Evolutionary conservation across 441 rosid genomes (phyloP).

Genomic region (Mallotus repandus): DNA sequence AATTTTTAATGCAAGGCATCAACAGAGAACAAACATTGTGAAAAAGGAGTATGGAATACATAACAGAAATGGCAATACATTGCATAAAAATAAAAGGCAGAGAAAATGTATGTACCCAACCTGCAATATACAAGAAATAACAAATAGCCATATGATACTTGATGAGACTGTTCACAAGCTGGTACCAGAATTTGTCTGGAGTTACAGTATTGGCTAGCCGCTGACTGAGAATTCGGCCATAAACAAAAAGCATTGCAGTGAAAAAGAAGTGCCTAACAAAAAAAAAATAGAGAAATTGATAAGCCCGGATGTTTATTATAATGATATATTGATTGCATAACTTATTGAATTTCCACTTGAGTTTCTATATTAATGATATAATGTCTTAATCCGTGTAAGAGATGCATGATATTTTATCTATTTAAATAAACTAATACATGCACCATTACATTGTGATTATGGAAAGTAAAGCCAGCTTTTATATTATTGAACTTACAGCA

Average conservation of each 20-base stretch:
- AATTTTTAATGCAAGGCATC: slow-evolving; percentile 10
- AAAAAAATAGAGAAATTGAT: slow-evolving; percentile 3
- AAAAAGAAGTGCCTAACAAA: slow-evolving; percentile 84
- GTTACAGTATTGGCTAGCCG: slow-evolving; percentile 80
- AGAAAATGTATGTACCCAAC: slow-evolving; percentile 40
- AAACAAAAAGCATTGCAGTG: slow-evolving; percentile 86
- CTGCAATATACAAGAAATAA: slow-evolving; percentile 79
- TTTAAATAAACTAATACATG: neutral
- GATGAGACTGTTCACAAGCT: slow-evolving; percentile 68
- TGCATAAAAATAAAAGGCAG: slow-evolving; percentile 2
- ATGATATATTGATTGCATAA: neutral
- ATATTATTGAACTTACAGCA: neutral
- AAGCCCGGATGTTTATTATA: neutral
- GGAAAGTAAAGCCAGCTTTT: neutral
- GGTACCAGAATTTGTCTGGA: slow-evolving; percentile 61
- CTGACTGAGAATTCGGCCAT: slow-evolving; percentile 87
- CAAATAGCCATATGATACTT: slow-evolving; percentile 84
- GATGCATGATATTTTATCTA: neutral
- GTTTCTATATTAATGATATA: neutral
- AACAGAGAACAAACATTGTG: neutral
- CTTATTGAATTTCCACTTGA: neutral
- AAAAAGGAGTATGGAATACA: slow-evolving; percentile 11
- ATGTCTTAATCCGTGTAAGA: neutral
- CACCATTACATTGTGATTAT: neutral
- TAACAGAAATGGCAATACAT: neutral